A percentile compares a stretch with the other conserved stretches of the same genome.
Evolutionary conservation across 2,329 filamentous ascomycete genomes (phyloP).

Genomic region (Cladosporium sp.): DNA sequence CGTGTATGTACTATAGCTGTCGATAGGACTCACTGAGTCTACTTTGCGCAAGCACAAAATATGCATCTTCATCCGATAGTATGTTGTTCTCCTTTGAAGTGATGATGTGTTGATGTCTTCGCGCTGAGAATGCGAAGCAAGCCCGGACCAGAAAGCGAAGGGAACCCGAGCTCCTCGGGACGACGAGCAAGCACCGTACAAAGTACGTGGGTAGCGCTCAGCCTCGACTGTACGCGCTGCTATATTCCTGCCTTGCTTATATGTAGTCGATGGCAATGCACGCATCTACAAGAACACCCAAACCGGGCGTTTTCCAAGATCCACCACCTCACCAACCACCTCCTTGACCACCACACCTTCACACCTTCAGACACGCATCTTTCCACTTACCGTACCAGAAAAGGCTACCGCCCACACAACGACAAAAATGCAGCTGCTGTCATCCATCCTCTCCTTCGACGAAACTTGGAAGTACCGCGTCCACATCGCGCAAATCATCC

Average conservation of each 20-base stretch:
- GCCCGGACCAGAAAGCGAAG: not conserved
- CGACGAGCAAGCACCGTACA: not conserved
- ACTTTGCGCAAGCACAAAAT: no score
- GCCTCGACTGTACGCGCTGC: not conserved
- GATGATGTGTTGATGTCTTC: not conserved
- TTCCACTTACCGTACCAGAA: not conserved
- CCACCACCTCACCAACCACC: not conserved
- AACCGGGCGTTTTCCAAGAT: not conserved
- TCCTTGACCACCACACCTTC: not conserved
- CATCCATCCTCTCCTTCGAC: conserved; percentile 11
- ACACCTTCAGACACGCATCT: not conserved
- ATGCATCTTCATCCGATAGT: not conserved
- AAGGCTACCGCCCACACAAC: not conserved
- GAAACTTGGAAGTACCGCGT: conserved; percentile 18
- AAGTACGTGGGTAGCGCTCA: not conserved
- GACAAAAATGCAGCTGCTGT: not conserved
- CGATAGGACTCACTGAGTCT: not conserved
- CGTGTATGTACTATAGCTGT: not conserved
- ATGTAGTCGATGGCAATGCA: not conserved
- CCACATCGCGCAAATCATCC: conserved; percentile 23
- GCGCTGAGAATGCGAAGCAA: not conserved
- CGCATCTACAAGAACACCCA: not conserved
- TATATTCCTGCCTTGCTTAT: not conserved
- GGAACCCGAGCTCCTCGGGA: conserved; percentile 5
- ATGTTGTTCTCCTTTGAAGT: no score